Evolutionary conservation across 139 green algal genomes (phyloP).

Genomic region (Ulvella scutata): DNA sequence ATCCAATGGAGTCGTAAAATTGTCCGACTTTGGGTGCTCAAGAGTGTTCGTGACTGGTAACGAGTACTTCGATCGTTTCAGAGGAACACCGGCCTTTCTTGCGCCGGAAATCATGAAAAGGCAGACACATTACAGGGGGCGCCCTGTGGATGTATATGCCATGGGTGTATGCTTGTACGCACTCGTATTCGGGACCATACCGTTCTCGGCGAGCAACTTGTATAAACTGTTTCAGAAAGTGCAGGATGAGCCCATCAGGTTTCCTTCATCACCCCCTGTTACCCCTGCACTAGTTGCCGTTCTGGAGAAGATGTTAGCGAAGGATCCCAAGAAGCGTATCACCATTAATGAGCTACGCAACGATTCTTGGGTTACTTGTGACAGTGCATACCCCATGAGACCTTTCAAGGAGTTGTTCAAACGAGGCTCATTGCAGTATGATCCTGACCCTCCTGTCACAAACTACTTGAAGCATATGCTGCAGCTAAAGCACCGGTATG

Average conservation of each 20-base stretch:
- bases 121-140: slow-evolving; percentile 17
- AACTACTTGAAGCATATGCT: neutral
- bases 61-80: slow-evolving; percentile 39
- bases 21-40: slow-evolving; percentile 73
- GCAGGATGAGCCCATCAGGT: slow-evolving; percentile 48
- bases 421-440: neutral
- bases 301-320: slow-evolving; percentile 48
- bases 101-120: slow-evolving; percentile 46
- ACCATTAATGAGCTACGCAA: slow-evolving; percentile 38
- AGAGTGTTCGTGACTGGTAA: slow-evolving; percentile 50
- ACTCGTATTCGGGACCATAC: slow-evolving; percentile 60
- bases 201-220: slow-evolving; percentile 53
- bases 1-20: slow-evolving; percentile 32
- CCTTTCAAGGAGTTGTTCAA: slow-evolving; percentile 15
- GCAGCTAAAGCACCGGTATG: neutral
- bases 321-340: slow-evolving; percentile 58
- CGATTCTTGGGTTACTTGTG: slow-evolving; percentile 54
- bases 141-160: slow-evolving; percentile 63
- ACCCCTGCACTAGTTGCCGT: slow-evolving; percentile 38
- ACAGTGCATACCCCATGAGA: slow-evolving; percentile 9
- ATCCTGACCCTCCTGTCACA: neutral
- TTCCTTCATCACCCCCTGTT: slow-evolving; percentile 31
- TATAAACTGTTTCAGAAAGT: slow-evolving; percentile 65
- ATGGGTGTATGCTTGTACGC: slow-evolving; percentile 68
- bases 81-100: slow-evolving; percentile 53